A percentile compares a stretch with the other conserved stretches of the same genome.
These are phyloP conservation scores for Calonectria crousiana DNA, from an alignment of 2,329 filamentous ascomycete species.

Conservation along the genomic window DNA sequence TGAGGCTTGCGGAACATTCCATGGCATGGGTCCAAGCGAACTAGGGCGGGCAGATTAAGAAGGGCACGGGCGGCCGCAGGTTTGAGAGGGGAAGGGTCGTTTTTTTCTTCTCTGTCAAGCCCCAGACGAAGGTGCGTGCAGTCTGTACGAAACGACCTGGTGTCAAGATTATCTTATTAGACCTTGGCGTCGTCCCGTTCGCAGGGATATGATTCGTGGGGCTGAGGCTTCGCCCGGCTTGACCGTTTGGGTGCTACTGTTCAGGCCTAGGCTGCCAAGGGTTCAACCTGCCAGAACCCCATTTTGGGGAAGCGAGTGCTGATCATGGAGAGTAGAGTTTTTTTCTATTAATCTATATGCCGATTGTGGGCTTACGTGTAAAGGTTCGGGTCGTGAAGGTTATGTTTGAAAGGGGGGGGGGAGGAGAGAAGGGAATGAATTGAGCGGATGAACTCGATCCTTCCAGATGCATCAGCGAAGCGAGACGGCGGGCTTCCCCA, in stretches of 20 bases:
- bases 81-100: neutral
- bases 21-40: neutral
- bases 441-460: neutral
- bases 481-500: no score
- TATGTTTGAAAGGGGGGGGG: neutral
- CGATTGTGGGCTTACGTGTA: conserved; percentile 2
- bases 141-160: neutral
- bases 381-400: neutral
- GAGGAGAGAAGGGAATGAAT: neutral
- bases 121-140: neutral
- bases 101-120: neutral
- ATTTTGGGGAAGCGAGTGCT: neutral
- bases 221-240: conserved; percentile 3
- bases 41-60: neutral
- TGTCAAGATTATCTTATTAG: neutral
- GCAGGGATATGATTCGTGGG: conserved; percentile 3
- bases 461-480: neutral
- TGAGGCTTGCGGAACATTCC: conserved; percentile 2
- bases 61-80: neutral
- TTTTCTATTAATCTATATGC: conserved; percentile 5
- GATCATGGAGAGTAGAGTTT: conserved; percentile 5
- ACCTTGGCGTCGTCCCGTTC: neutral
- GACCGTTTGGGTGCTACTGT: neutral
- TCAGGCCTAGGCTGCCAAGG: neutral
- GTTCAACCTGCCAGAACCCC: neutral